These are phyloP conservation scores for Aspergillus fumigatus DNA, from an alignment of 2,329 filamentous ascomycete genomes.

Conservation along the genomic window DNA sequence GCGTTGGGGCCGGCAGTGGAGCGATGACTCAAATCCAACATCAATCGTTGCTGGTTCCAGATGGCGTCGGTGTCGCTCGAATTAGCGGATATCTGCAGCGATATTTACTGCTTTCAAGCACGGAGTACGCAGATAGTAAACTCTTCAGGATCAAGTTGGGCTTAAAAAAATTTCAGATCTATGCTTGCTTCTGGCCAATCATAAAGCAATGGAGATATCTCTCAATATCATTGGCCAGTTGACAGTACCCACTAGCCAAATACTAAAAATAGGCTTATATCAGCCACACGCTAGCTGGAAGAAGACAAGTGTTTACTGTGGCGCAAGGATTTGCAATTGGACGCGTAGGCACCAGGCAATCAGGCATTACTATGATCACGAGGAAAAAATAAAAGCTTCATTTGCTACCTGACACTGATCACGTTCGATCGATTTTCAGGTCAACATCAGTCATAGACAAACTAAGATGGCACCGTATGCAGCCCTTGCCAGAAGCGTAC, in stretches of 20 bases:
- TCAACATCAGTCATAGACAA: not conserved
- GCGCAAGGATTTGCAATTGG: constrained; percentile 1
- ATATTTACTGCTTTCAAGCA: constrained; percentile 24
- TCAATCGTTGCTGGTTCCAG: constrained; percentile 30
- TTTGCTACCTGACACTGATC: not conserved
- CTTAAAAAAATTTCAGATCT: not conserved
- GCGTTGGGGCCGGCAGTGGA: constrained; percentile 27
- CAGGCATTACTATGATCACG: constrained; percentile 4
- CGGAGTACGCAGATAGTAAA: not conserved
- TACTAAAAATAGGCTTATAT: constrained; percentile 18
- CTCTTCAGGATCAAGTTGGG: not conserved
- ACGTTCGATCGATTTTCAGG: not conserved
- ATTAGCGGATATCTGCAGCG: constrained; percentile 16
- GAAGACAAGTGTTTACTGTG: constrained; percentile 15
- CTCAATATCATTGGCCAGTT: not conserved
- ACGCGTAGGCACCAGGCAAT: constrained; percentile 10
- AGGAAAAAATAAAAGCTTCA: constrained; percentile 1
- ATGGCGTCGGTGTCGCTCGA: constrained; percentile 24
- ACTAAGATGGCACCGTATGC: constrained; percentile 25
- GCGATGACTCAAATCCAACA: constrained; percentile 25
- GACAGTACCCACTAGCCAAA: not conserved
- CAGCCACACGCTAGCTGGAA: constrained; percentile 15
- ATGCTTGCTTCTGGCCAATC: not conserved
- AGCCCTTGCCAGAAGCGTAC: constrained; percentile 16
- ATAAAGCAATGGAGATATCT: not conserved